Percentiles rank a stretch among this genome's conserved stretches.
Conservation (phyloP, 78 protist species). For the Speleostelium caveatum region DNA sequence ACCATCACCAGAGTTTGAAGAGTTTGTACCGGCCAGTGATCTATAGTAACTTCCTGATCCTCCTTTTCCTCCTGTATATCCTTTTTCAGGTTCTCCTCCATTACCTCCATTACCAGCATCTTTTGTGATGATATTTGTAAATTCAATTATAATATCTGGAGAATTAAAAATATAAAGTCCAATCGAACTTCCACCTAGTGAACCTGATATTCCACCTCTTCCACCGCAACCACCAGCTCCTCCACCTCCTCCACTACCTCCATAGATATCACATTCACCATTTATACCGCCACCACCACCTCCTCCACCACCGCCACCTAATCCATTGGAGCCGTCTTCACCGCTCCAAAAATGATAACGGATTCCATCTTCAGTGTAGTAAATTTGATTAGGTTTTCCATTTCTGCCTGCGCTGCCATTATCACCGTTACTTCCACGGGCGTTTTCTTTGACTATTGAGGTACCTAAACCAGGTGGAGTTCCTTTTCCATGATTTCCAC, state of each 20-base stretch:
- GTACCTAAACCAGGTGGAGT: neutral
- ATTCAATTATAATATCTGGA: neutral
- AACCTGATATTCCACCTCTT: conserved; percentile 1
- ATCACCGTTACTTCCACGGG: conserved; percentile 23
- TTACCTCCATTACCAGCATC: conserved; percentile 37
- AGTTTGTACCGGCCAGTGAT: neutral
- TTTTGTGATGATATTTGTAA: neutral
- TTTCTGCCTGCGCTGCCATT: conserved; percentile 3
- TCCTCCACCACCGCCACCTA: conserved; percentile 68
- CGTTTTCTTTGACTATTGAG: neutral
- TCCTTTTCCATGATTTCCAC: conserved; percentile 17
- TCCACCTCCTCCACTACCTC: conserved; percentile 14
- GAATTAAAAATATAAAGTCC: conserved; percentile 7
- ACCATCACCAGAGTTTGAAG: neutral
- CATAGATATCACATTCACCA: conserved; percentile 26
- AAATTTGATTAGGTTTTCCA: neutral
- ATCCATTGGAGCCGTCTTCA: neutral
- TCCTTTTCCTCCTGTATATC: conserved; percentile 9
- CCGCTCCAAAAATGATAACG: neutral
- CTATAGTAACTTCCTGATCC: neutral
- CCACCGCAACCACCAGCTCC: conserved; percentile 50
- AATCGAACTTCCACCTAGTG: conserved; percentile 24
- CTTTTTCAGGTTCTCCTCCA: neutral
- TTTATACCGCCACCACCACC: conserved; percentile 9
- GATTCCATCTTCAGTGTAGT: neutral